Conservation (phyloP, 2,329 filamentous ascomycete species). For the Tolypocladium cylindrosporum region DNA sequence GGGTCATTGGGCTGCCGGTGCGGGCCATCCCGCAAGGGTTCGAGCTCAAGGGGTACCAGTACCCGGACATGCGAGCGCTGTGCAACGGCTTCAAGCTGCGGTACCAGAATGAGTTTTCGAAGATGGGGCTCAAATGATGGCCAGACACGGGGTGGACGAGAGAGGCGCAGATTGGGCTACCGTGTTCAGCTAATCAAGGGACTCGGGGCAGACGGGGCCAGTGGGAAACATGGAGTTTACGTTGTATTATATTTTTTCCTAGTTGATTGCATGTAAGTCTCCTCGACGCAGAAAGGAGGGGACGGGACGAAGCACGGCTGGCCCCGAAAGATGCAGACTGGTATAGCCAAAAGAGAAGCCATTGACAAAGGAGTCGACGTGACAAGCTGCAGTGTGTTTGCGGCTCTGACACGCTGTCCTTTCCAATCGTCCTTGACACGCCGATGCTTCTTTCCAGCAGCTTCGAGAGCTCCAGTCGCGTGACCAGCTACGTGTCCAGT, state of each 20-base stretch:
- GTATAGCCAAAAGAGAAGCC: neutral
- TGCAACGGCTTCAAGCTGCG: conserved; percentile 96
- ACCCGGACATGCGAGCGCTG: conserved; percentile 88
- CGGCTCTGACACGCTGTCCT: neutral
- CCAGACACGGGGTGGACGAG: neutral
- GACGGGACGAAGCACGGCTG: neutral
- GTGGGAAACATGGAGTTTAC: neutral
- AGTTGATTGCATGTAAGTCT: neutral
- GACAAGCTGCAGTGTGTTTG: too few relatives aligned
- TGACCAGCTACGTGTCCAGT: neutral
- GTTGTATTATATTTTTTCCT: neutral
- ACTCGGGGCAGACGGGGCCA: neutral
- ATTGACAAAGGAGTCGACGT: neutral
- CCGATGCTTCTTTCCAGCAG: neutral
- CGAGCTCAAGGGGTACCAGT: conserved; percentile 77
- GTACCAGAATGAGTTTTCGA: conserved; percentile 55
- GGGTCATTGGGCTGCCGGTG: conserved; percentile 70
- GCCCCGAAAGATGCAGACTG: neutral
- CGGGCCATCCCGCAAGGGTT: conserved; percentile 90
- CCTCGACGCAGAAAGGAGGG: neutral
- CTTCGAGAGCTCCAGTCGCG: neutral
- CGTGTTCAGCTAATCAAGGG: neutral
- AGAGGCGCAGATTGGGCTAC: neutral
- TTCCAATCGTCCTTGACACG: neutral
- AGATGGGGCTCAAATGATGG: conserved; percentile 35